Percentiles rank a stretch among this genome's conserved stretches.
phyloP scores from a whole-genome alignment of 768 basidiomycete genomes.

The Calocybe indica region DNA sequence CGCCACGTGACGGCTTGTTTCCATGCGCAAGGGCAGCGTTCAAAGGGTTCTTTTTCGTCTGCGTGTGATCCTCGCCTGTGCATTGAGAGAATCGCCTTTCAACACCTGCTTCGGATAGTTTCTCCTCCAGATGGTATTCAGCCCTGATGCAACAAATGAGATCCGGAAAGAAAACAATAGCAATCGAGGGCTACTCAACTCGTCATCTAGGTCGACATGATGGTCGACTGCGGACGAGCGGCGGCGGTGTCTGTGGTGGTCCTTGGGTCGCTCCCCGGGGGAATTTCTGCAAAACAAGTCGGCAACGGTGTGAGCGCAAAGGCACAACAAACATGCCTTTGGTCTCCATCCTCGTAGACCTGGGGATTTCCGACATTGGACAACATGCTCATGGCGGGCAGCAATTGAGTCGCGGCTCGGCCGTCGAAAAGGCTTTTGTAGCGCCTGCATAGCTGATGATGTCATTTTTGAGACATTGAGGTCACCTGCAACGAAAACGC shows the following conservation, averaged over 20 bases:
- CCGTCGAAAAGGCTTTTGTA: too few relatives aligned
- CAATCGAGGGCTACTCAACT: constrained; percentile 18
- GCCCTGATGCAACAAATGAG: too few relatives aligned
- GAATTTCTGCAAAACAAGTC: not conserved
- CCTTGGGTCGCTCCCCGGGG: constrained; percentile 1
- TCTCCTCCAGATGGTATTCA: too few relatives aligned
- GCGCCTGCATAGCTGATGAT: not conserved
- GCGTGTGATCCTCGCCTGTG: too few relatives aligned
- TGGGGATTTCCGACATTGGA: constrained; percentile 46
- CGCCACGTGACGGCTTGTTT: constrained; percentile 52
- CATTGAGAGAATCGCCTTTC: too few relatives aligned
- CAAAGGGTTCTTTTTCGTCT: not conserved
- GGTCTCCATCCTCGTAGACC: constrained; percentile 41
- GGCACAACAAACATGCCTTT: constrained; percentile 28
- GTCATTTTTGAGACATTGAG: not conserved
- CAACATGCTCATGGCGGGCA: constrained; percentile 25
- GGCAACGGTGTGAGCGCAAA: not conserved
- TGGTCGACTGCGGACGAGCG: constrained; percentile 26
- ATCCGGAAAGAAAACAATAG: not conserved
- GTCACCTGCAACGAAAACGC: not conserved
- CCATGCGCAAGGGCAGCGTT: constrained; percentile 31
- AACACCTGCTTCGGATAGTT: too few relatives aligned
- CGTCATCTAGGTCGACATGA: constrained; percentile 34
- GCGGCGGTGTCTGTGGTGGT: constrained; percentile 16
- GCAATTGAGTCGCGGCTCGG: not conserved